phyloP scores from a whole-genome alignment of 768 basidiomycete genomes.

The Thelephora aurantiotincta region DNA sequence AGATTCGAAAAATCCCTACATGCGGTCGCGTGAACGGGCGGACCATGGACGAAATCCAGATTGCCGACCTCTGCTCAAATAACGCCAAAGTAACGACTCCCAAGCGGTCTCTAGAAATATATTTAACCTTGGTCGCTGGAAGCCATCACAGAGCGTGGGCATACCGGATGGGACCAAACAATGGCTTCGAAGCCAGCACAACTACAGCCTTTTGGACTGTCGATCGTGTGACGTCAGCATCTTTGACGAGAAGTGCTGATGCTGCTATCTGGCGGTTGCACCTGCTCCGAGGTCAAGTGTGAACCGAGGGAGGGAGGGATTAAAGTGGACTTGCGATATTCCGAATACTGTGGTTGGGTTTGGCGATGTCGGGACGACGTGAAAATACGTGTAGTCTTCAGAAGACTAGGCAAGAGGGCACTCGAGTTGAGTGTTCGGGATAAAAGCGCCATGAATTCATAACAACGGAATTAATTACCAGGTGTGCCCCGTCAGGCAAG shows the following conservation, averaged over 20 bases:
- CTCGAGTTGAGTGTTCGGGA: slow-evolving; percentile 1
- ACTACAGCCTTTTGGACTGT: slow-evolving; percentile 98
- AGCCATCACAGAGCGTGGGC: not conserved
- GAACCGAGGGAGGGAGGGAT: not conserved
- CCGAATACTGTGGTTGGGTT: slow-evolving; percentile 82
- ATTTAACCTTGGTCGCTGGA: not conserved
- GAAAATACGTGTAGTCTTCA: slow-evolving; percentile 97
- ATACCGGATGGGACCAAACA: slow-evolving; percentile 88
- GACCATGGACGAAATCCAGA: not conserved
- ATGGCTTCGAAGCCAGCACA: slow-evolving; percentile 78
- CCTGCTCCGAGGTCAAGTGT: slow-evolving; percentile 21
- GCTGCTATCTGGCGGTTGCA: slow-evolving; percentile 93
- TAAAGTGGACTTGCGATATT: slow-evolving; percentile 57
- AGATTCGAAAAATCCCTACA: slow-evolving; percentile 77
- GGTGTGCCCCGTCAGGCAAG: slow-evolving; percentile 91
- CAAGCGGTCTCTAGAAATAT: slow-evolving; percentile 57
- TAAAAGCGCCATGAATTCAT: slow-evolving; percentile 4
- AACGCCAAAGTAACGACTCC: slow-evolving; percentile 89
- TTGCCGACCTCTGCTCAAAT: slow-evolving; percentile 64
- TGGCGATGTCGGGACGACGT: slow-evolving; percentile 60
- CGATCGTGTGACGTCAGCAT: slow-evolving; percentile 81
- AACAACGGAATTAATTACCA: slow-evolving; percentile 35
- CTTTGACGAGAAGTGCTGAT: slow-evolving; percentile 60
- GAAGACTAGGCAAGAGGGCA: slow-evolving; percentile 35
- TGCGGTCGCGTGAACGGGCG: slow-evolving; percentile 2